These are phyloP conservation scores for Blastomyces percursus DNA, from an alignment of 2,329 filamentous ascomycete genomes.

Conservation along the genomic window DNA sequence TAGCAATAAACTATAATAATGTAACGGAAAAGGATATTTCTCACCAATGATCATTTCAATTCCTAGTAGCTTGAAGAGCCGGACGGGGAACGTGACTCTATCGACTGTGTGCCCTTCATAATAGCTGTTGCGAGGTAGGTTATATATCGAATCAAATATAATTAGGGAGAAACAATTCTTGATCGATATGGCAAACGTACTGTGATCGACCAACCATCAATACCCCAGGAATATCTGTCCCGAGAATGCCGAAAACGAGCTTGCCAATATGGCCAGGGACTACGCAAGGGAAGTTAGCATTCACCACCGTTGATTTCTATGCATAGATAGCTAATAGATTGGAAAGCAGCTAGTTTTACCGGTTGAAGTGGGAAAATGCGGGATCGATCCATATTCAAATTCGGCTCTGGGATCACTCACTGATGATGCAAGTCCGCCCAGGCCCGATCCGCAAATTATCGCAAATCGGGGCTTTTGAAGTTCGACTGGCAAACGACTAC, in stretches of 20 bases:
- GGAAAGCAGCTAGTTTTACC: conserved; percentile 33
- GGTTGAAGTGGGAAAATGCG: conserved; percentile 50
- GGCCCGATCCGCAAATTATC: conserved; percentile 54
- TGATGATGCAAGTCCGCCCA: conserved; percentile 47
- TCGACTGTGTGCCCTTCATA: conserved; percentile 58
- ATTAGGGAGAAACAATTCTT: neutral
- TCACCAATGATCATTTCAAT: conserved; percentile 49
- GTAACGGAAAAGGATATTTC: conserved; percentile 12
- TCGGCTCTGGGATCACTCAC: conserved; percentile 38
- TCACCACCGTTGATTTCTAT: neutral
- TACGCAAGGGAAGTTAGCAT: conserved; percentile 12
- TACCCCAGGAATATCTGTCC: conserved; percentile 45
- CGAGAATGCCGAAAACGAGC: conserved; percentile 52
- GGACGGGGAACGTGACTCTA: conserved; percentile 51
- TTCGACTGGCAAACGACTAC: conserved; percentile 37
- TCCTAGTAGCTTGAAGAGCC: conserved; percentile 52
- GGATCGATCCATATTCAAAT: conserved; percentile 48
- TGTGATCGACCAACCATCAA: conserved; percentile 55
- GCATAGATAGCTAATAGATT: neutral
- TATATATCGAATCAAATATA: neutral
- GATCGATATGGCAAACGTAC: conserved; percentile 34
- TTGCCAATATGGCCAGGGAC: conserved; percentile 53
- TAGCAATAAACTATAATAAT: neutral
- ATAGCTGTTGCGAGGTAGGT: conserved; percentile 38
- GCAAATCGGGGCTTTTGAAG: conserved; percentile 48